Evolutionary conservation across 108 stramenopile genomes (phyloP).

Genomic region (Fragilariopsis cylindrus): DNA sequence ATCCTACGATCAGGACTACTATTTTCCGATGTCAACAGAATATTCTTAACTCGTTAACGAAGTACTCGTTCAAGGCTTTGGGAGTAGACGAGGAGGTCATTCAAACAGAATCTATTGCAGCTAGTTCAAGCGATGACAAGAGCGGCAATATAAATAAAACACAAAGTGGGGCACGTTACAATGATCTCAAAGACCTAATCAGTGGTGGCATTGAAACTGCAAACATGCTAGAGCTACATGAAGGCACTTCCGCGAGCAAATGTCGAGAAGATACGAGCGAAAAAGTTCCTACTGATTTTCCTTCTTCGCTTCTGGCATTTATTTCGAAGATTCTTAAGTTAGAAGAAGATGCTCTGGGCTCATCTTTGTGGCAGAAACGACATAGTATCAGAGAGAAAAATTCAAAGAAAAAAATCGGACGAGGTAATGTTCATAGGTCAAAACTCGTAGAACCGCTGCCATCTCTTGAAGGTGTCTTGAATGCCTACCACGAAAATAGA

Average conservation of each 20-base stretch:
- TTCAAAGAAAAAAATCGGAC: conserved; percentile 15
- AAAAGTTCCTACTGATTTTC: neutral
- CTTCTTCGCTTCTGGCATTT: conserved; percentile 4
- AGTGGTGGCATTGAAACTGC: conserved; percentile 24
- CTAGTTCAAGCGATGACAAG: conserved; percentile 19
- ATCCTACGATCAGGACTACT: neutral
- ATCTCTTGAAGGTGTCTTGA: conserved; percentile 27
- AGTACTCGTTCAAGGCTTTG: conserved; percentile 51
- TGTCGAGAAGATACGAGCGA: neutral
- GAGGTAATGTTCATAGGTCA: conserved; percentile 16
- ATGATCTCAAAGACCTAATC: conserved; percentile 31
- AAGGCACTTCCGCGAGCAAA: neutral
- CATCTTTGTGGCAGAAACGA: conserved; percentile 54
- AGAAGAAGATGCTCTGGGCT: conserved; percentile 68
- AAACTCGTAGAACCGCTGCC: conserved; percentile 35
- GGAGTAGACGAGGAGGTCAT: conserved; percentile 62
- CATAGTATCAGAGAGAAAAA: conserved; percentile 2
- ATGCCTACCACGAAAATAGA: conserved; percentile 42
- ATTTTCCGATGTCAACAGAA: conserved; percentile 32
- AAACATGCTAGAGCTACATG: neutral
- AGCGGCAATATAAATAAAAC: neutral
- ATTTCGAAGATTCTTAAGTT: conserved; percentile 38
- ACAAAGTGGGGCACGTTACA: conserved; percentile 26
- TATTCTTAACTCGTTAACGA: conserved; percentile 48
- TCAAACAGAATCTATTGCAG: conserved; percentile 15